Evolutionary conservation across 2,329 filamentous ascomycete species (phyloP), one percentile per base, ranked within the genome.

Genomic region (Sporothrix brunneoviolacea): DNA sequence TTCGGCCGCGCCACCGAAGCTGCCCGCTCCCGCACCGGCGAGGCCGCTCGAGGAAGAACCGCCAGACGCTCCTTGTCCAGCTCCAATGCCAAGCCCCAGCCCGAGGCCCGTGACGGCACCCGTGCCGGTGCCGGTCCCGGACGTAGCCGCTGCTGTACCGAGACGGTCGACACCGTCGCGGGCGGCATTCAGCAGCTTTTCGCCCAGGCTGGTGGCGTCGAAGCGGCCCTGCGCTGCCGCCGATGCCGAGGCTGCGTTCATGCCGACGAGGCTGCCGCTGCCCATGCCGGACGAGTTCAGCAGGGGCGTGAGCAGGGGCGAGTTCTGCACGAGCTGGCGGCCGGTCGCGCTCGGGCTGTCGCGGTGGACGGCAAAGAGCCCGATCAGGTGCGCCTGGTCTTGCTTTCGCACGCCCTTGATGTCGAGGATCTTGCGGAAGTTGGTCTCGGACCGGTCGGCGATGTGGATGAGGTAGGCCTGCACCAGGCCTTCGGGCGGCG

Each of bases 401-500:
- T 80, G 74, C 63, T 90, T 91, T 55, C 85, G 80, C 53, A 98
- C 85, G 41, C 93, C 93, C 68, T 98, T 98, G 56, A 98, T 77
- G 45, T 98, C 93, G 40, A 98, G 81, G 53, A 98, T 86, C 70
- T 96, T 97, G 64, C 84, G 84, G 78, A 98, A 98, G 69, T 98
- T 98, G 61, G 82, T 80, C 64, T 97, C 93, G 56, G 86, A 95
- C 50, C 87, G 84, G 72, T 98, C 93, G 58, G 82, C 90, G 57
- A 98, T 93, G 69, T 97, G 93, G 66, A 97, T 95, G 30, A 98
- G 82, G 65, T 98, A 98, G 30, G 93, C 93, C 70, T 97, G 91
- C 0, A 98, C 91, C 4, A 98, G 80, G 2, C 88, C 91, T 71
- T 98, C 93, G 0, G 91, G 87, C 0, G 93, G 93, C 4, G 86